These are phyloP conservation scores for Chlamydomonas reinhardtii DNA, from an alignment of 163 green algal genomes.

Conservation along the genomic window DNA sequence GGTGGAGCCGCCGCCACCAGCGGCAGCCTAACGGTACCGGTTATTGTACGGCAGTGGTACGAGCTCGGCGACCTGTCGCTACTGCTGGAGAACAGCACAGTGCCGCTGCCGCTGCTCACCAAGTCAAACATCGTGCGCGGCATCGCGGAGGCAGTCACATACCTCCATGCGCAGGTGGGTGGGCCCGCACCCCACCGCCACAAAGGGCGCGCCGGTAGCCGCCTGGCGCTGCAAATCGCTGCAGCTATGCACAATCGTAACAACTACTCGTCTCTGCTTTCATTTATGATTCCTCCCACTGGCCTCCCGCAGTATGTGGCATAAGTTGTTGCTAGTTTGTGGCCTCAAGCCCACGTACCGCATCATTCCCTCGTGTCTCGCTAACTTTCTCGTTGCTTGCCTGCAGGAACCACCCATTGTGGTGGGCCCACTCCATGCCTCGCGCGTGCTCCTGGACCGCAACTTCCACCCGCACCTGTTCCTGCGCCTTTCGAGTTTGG, in stretches of 20 bases:
- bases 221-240: no score
- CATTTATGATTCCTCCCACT: no score
- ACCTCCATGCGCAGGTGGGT: constrained; percentile 46
- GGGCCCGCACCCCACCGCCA: no score
- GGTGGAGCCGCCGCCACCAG: no score
- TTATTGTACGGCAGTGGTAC: constrained; percentile 45
- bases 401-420: constrained; percentile 24
- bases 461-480: constrained; percentile 46
- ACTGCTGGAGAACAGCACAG: constrained; percentile 49
- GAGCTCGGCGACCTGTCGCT: constrained; percentile 21
- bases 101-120: constrained; percentile 41
- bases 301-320: no score
- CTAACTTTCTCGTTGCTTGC: background rate
- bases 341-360: no score
- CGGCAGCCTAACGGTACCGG: constrained; percentile 7
- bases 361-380: no score
- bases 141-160: constrained; percentile 19
- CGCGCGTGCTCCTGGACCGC: constrained; percentile 28
- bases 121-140: constrained; percentile 15
- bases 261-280: no score
- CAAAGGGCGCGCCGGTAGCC: no score
- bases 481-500: constrained; percentile 18
- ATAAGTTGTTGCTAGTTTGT: no score
- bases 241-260: no score
- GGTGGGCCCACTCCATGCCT: background rate